A percentile compares a stretch with the other conserved stretches of the same genome.
Evolutionary conservation across 176 grass and related monocot species (phyloP).

Genomic region (Alopecurus myosuroides): DNA sequence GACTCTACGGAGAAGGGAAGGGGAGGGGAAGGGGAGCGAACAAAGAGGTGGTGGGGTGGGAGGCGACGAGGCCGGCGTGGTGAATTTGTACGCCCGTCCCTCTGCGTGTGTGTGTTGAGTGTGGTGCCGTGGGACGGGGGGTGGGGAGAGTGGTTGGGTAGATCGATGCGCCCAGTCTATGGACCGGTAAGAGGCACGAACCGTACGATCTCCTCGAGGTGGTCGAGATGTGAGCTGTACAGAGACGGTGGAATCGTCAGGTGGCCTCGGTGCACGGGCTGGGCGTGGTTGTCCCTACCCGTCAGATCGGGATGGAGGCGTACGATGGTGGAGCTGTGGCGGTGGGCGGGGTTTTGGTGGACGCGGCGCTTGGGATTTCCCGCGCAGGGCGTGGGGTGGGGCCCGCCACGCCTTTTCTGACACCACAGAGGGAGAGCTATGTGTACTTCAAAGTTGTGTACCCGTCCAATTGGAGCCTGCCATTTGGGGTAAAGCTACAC

Average conservation of each 20-base stretch:
- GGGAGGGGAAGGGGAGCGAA: background rate
- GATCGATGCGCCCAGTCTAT: background rate
- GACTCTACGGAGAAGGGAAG: background rate
- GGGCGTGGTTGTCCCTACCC: fast-evolving
- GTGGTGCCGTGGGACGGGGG: background rate
- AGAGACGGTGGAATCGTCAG: fast-evolving
- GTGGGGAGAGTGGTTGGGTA: background rate
- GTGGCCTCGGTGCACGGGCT: background rate
- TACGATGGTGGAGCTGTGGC: background rate
- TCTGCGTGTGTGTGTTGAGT: background rate
- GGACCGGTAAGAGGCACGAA: fast-evolving
- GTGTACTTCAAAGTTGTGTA: background rate
- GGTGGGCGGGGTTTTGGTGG: background rate
- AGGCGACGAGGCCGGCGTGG: background rate
- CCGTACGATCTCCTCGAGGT: background rate
- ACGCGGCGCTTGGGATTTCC: conserved; percentile 11
- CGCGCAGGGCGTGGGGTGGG: background rate
- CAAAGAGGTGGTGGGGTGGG: background rate
- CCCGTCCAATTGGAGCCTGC: background rate
- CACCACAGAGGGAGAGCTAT: background rate
- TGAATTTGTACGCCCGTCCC: background rate
- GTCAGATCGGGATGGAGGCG: background rate
- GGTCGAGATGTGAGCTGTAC: background rate
- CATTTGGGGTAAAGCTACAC: background rate
- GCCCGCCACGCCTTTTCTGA: conserved; percentile 13